Percentiles rank a stretch among this genome's conserved stretches.
These are phyloP conservation scores for Irpex sp. DNA, from an alignment of 1,284 basidiomycete genomes.

Conservation along the genomic window DNA sequence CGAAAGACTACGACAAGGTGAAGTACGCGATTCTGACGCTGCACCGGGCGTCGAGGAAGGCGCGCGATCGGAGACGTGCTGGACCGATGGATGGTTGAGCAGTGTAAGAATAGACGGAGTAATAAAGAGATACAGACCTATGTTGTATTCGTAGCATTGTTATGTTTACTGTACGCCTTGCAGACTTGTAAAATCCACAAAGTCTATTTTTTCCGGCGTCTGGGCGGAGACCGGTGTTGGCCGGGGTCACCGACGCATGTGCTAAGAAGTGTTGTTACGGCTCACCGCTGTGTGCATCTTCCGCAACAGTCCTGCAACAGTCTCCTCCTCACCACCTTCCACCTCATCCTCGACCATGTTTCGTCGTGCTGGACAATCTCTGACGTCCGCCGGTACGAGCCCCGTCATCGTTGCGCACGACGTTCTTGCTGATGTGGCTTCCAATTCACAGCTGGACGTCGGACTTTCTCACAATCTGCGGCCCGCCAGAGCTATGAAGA, in stretches of 20 bases:
- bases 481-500: conserved; percentile 78
- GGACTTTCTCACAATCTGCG: conserved; percentile 77
- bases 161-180: not conserved
- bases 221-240: conserved; percentile 1
- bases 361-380: conserved; percentile 53
- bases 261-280: not conserved
- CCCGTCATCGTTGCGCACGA: not conserved
- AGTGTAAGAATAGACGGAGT: conserved; percentile 8
- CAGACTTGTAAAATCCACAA: not conserved
- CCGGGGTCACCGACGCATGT: conserved; percentile 9
- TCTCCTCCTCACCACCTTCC: conserved; percentile 4
- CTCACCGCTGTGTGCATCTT: not conserved
- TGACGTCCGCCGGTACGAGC: conserved; percentile 47
- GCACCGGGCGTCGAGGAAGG: conserved; percentile 65
- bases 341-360: conserved; percentile 41
- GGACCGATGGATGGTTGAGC: conserved; percentile 36
- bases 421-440: conserved; percentile 10
- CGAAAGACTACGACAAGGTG: conserved; percentile 68
- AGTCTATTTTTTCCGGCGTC: not conserved
- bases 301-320: not conserved
- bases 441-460: conserved; percentile 50
- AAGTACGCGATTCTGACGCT: conserved; percentile 70
- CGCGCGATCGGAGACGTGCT: conserved; percentile 60
- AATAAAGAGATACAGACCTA: conserved; percentile 5
- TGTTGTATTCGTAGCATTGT: conserved; percentile 4